phyloP scores from a whole-genome alignment of 306 rosid genomes.

The Corylus heterophylla region DNA sequence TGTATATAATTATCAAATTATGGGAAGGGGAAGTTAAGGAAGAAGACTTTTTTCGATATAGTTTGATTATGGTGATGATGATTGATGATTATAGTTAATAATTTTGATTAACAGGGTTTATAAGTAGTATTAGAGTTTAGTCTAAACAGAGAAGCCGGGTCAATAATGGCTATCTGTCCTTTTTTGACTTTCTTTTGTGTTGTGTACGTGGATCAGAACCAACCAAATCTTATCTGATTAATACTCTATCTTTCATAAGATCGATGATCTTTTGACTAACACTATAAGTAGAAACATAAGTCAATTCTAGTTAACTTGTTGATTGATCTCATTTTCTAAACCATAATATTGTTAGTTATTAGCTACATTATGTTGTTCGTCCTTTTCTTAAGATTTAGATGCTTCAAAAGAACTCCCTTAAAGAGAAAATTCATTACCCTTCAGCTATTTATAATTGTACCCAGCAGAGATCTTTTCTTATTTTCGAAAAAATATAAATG shows the following conservation, averaged over 20 bases:
- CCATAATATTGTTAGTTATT: no score
- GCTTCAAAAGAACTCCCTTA: background rate
- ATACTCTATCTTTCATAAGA: background rate
- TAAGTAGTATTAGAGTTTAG: conserved; percentile 17
- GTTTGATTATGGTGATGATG: conserved; percentile 20
- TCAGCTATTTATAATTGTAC: background rate
- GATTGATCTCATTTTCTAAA: background rate
- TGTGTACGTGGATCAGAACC: conserved; percentile 25
- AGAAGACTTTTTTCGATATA: conserved; percentile 24
- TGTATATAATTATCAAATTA: conserved; percentile 13
- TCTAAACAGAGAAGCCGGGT: conserved; percentile 32
- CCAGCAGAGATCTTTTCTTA: background rate
- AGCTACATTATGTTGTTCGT: no score
- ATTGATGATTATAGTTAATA: conserved; percentile 1
- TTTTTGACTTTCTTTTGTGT: conserved; percentile 8
- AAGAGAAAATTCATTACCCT: background rate
- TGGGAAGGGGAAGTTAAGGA: conserved; percentile 25
- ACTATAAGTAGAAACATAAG: background rate
- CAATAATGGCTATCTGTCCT: background rate
- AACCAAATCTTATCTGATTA: conserved; percentile 19
- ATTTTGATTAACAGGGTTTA: conserved; percentile 21
- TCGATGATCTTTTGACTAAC: background rate
- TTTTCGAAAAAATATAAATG: no score
- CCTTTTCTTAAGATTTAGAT: background rate
- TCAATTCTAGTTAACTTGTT: background rate